A percentile compares a stretch with the other conserved stretches of the same genome.
These are phyloP conservation scores for Kernera saxatilis DNA, from an alignment of 345 rosid species.

Conservation along the genomic window DNA sequence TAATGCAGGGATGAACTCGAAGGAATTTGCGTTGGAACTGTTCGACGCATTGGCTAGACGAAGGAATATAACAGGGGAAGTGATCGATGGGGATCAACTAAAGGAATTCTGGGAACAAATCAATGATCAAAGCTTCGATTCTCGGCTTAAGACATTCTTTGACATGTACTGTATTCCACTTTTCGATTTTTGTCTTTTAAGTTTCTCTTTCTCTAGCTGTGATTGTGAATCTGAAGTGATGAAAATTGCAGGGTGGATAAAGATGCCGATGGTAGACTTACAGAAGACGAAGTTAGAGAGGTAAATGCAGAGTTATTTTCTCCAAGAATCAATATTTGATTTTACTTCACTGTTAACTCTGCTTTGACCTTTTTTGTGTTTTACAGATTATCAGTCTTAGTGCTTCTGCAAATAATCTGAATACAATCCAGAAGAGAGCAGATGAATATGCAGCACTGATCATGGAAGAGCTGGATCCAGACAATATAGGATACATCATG, in stretches of 20 bases:
- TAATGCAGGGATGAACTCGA: constrained; percentile 60
- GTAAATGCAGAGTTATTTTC: constrained; percentile 20
- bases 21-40: constrained; percentile 66
- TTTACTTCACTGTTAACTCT: background rate
- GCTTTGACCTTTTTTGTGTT: background rate
- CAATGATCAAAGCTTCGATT: constrained; percentile 64
- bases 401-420: constrained; percentile 71
- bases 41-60: constrained; percentile 63
- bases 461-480: constrained; percentile 86
- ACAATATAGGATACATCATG: constrained; percentile 65
- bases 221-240: background rate
- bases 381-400: constrained; percentile 66
- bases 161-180: constrained; percentile 42
- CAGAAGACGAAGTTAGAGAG: constrained; percentile 72
- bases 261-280: constrained; percentile 80
- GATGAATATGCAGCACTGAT: constrained; percentile 77
- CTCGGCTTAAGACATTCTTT: constrained; percentile 71
- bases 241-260: constrained; percentile 67
- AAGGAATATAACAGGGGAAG: constrained; percentile 44
- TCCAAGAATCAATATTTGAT: background rate
- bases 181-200: background rate
- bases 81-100: constrained; percentile 43
- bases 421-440: constrained; percentile 62
- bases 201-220: background rate
- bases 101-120: constrained; percentile 79